Evolutionary conservation across 2,329 filamentous ascomycete genomes (phyloP).

Genomic region (Neonectria neomacrospora): DNA sequence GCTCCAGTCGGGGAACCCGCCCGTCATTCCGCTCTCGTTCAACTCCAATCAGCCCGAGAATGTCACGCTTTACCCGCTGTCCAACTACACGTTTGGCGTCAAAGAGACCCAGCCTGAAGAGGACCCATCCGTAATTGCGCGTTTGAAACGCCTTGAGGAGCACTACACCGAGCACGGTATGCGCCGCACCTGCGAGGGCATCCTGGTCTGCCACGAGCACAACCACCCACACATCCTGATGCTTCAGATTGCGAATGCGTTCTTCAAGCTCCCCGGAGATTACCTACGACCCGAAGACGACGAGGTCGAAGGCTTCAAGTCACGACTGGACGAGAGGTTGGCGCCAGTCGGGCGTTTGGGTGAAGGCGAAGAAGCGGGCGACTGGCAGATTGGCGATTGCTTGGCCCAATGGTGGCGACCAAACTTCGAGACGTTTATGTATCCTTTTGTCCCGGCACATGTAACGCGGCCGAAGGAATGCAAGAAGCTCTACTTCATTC

Average conservation of each 20-base stretch:
- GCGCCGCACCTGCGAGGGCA: slow-evolving; percentile 96
- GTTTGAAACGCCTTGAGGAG: slow-evolving; percentile 93
- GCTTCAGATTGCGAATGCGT: slow-evolving; percentile 99
- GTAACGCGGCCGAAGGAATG: slow-evolving; percentile 97
- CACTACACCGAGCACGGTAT: slow-evolving; percentile 94
- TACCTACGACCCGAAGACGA: slow-evolving; percentile 91
- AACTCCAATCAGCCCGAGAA: slow-evolving; percentile 89
- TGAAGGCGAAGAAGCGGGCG: slow-evolving; percentile 83
- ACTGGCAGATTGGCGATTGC: slow-evolving; percentile 95
- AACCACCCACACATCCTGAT: slow-evolving; percentile 99
- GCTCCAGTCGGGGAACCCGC: slow-evolving; percentile 81
- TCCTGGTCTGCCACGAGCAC: slow-evolving; percentile 98
- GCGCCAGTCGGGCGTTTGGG: slow-evolving; percentile 90
- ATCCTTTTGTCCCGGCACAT: slow-evolving; percentile 96
- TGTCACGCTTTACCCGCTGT: slow-evolving; percentile 91
- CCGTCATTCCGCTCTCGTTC: slow-evolving; percentile 84
- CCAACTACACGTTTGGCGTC: slow-evolving; percentile 98
- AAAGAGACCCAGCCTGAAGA: slow-evolving; percentile 99
- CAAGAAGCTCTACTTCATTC: slow-evolving; percentile 98
- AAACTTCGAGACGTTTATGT: slow-evolving; percentile 99
- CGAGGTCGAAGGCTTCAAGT: slow-evolving; percentile 95
- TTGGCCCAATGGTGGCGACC: slow-evolving; percentile 98
- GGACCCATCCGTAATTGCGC: slow-evolving; percentile 92
- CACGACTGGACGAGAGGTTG: slow-evolving; percentile 88
- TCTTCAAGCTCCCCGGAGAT: slow-evolving; percentile 98